phyloP scores from a whole-genome alignment of 2,329 filamentous ascomycete genomes.

The Trichoderma oligosporum region DNA sequence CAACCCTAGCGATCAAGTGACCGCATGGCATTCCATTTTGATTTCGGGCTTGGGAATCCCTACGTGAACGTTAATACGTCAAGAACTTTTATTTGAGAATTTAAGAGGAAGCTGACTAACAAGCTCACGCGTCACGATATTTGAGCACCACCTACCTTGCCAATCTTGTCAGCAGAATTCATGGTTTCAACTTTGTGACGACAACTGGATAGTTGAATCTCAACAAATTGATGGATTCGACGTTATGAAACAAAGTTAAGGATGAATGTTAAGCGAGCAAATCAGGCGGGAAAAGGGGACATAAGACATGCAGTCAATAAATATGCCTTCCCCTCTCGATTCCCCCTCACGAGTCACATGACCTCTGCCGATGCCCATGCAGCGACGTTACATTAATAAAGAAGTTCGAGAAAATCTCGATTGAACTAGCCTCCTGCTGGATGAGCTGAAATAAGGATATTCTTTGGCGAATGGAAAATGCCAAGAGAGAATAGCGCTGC shows the following conservation, averaged over 20 bases:
- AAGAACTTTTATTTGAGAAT: not conserved
- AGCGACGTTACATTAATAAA: conserved; percentile 12
- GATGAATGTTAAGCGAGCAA: not conserved
- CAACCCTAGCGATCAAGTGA: not conserved
- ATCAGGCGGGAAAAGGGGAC: not conserved
- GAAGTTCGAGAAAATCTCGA: not conserved
- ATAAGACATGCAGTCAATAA: conserved; percentile 4
- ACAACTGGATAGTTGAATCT: not conserved
- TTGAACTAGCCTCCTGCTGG: not conserved
- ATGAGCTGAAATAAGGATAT: not conserved
- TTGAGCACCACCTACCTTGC: not conserved
- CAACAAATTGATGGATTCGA: not conserved
- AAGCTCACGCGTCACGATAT: not conserved
- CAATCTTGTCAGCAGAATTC: not conserved
- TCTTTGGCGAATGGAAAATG: not conserved
- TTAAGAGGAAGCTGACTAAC: not conserved
- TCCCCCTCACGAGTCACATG: conserved; percentile 20
- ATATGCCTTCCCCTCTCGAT: conserved; percentile 18
- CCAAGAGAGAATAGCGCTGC: not conserved
- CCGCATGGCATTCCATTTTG: not conserved
- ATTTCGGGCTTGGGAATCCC: not conserved
- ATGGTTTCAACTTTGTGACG: not conserved
- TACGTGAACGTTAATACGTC: not conserved
- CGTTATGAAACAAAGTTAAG: not conserved
- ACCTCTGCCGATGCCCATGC: conserved; percentile 9